Evolutionary conservation across 768 basidiomycete genomes (phyloP).

Genomic region (Agrocybe praecox): DNA sequence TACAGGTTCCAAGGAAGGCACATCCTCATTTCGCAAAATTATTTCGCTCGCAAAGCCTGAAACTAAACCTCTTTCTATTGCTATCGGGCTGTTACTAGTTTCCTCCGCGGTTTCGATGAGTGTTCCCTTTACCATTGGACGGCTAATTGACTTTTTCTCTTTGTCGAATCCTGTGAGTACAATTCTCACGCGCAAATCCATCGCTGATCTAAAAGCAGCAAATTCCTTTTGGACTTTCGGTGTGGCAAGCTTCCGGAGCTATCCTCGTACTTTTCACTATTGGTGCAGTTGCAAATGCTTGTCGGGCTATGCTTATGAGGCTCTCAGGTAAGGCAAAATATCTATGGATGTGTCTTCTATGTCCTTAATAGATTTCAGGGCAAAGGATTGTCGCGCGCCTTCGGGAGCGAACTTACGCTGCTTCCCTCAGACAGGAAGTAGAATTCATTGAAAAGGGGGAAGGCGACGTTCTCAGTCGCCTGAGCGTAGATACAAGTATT

Average conservation of each 20-base stretch:
- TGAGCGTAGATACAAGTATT: slow-evolving; percentile 90
- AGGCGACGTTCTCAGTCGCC: slow-evolving; percentile 89
- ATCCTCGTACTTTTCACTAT: slow-evolving; percentile 79
- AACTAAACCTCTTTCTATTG: slow-evolving; percentile 70
- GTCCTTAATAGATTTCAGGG: slow-evolving; percentile 35
- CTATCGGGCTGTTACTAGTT: slow-evolving; percentile 80
- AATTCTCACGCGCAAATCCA: background rate
- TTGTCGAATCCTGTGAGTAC: slow-evolving; percentile 68
- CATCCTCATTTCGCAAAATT: slow-evolving; percentile 76
- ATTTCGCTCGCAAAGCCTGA: slow-evolving; percentile 82
- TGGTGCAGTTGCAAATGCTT: slow-evolving; percentile 88
- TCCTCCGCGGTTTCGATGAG: slow-evolving; percentile 92
- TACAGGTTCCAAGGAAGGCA: slow-evolving; percentile 26
- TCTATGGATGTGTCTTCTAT: background rate
- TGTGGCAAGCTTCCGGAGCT: slow-evolving; percentile 76
- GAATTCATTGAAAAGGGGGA: slow-evolving; percentile 92
- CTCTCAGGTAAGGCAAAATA: slow-evolving; percentile 61
- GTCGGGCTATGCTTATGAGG: slow-evolving; percentile 83
- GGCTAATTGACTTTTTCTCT: slow-evolving; percentile 92
- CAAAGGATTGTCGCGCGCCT: slow-evolving; percentile 91
- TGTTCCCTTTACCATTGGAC: slow-evolving; percentile 91
- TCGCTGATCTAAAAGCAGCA: slow-evolving; percentile 39
- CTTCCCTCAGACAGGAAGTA: slow-evolving; percentile 87
- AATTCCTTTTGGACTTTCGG: slow-evolving; percentile 79
- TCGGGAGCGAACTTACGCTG: slow-evolving; percentile 79